Evolutionary conservation across 352 stramenopile genomes (phyloP).

Genomic region (Phytophthora niederhauseri): DNA sequence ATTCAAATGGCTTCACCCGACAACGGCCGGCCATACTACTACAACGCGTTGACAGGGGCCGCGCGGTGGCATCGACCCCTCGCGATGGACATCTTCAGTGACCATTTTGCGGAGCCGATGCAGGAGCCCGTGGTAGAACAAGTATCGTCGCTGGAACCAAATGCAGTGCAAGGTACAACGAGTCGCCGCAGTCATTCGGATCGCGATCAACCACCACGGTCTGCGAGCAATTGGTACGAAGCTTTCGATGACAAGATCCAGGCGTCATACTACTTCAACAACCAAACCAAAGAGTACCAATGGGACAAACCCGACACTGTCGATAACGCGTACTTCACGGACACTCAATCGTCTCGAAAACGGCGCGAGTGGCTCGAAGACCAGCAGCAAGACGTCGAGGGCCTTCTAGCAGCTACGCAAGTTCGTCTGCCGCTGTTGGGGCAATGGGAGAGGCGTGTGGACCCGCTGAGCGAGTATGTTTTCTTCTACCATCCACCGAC

Average conservation of each 20-base stretch:
- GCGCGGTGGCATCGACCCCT: constrained; percentile 65
- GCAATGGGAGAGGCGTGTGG: constrained; percentile 70
- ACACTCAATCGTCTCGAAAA: constrained; percentile 48
- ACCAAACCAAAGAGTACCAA: constrained; percentile 70
- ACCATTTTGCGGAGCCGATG: constrained; percentile 55
- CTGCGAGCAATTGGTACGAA: constrained; percentile 67
- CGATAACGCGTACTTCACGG: constrained; percentile 43
- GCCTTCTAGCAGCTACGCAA: constrained; percentile 40
- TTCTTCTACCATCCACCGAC: constrained; percentile 75
- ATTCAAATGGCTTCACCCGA: constrained; percentile 50
- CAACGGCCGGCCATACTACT: constrained; percentile 63
- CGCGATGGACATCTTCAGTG: constrained; percentile 80
- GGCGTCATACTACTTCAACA: constrained; percentile 80
- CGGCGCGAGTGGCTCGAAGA: constrained; percentile 56
- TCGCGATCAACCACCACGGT: not conserved
- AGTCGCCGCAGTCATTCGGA: not conserved
- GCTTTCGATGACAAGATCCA: constrained; percentile 75
- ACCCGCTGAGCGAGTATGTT: constrained; percentile 61
- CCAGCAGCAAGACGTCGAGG: constrained; percentile 43
- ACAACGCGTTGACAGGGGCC: constrained; percentile 81
- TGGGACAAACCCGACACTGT: constrained; percentile 63
- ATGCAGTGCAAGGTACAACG: not conserved
- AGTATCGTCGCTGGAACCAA: not conserved
- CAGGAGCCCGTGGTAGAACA: not conserved
- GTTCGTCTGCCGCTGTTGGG: constrained; percentile 40